phyloP scores from a whole-genome alignment of 306 rosid genomes.

The Abrus pulchellus region DNA sequence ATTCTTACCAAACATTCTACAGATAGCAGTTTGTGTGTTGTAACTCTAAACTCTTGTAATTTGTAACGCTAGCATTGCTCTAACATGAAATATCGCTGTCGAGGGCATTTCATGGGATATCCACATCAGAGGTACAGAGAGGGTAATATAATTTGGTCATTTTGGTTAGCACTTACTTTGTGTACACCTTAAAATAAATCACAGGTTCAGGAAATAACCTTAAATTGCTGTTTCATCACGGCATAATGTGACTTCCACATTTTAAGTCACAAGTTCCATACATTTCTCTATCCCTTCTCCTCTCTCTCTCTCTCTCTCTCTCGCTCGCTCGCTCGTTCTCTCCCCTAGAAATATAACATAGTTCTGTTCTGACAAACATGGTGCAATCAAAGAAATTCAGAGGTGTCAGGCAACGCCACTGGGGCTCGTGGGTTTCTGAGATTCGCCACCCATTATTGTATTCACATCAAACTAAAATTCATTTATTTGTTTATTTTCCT shows the following conservation, averaged over 20 bases:
- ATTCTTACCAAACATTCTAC: slow-evolving; percentile 28
- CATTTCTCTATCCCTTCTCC: slow-evolving; percentile 3
- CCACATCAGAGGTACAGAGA: slow-evolving; percentile 39
- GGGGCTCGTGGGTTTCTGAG: slow-evolving; percentile 99
- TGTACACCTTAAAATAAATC: slow-evolving; percentile 23
- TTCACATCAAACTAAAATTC: slow-evolving; percentile 27
- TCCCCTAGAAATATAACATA: slow-evolving; percentile 2
- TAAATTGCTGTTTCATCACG: slow-evolving; percentile 45
- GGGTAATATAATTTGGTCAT: slow-evolving; percentile 25
- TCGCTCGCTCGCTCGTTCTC: not conserved
- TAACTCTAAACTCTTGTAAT: not conserved
- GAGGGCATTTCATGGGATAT: slow-evolving; percentile 32
- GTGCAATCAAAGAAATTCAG: slow-evolving; percentile 78
- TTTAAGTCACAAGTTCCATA: slow-evolving; percentile 23
- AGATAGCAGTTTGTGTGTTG: slow-evolving; percentile 1
- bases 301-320: not conserved
- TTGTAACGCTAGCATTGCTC: slow-evolving; percentile 29
- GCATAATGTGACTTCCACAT: slow-evolving; percentile 45
- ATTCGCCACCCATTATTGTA: slow-evolving; percentile 93
- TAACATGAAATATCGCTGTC: not conserved
- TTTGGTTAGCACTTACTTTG: slow-evolving; percentile 41
- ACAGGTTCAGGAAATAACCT: slow-evolving; percentile 37
- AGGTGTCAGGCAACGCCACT: slow-evolving; percentile 96
- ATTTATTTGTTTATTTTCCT: not conserved
- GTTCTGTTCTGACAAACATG: slow-evolving; percentile 51